A percentile compares a stretch with the other conserved stretches of the same genome.
phyloP scores from a whole-genome alignment of 805 yeast species.

The Metschnikowia proteae region DNA sequence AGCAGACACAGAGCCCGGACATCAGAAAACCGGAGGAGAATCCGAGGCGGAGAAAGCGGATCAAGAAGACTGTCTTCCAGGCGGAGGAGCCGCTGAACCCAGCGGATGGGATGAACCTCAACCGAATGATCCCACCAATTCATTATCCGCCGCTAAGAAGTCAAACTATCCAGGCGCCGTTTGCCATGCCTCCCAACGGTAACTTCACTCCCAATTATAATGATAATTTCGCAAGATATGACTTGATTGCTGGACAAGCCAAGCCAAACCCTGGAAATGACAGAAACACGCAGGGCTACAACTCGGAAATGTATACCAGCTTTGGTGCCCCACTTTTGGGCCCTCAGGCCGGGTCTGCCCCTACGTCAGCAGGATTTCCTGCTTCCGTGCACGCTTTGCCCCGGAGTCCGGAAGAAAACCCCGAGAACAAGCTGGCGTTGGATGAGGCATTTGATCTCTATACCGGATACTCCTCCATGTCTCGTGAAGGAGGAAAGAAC shows the following conservation, averaged over 20 bases:
- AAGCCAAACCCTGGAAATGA: not conserved
- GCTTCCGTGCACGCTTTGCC: not conserved
- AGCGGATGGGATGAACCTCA: too few relatives aligned
- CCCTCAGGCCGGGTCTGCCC: not conserved
- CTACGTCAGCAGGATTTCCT: not conserved
- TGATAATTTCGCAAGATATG: not conserved
- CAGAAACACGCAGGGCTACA: not conserved
- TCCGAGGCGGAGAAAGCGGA: not conserved
- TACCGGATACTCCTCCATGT: conserved; percentile 41
- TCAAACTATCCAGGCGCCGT: not conserved
- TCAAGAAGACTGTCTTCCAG: not conserved
- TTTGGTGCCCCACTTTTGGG: not conserved
- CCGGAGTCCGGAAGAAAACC: not conserved
- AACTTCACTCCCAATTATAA: not conserved
- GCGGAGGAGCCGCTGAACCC: too few relatives aligned
- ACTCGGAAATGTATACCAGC: not conserved
- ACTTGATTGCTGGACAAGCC: not conserved
- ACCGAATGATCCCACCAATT: not conserved
- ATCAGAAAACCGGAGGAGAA: too few relatives aligned
- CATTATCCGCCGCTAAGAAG: not conserved
- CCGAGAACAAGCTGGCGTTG: conserved; percentile 4
- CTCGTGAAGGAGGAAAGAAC: conserved; percentile 30
- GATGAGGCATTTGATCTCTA: conserved; percentile 41
- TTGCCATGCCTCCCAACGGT: not conserved
- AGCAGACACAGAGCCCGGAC: not conserved